Evolutionary conservation across 805 yeast genomes (phyloP).

Genomic region (Torulaspora delbrueckii): DNA sequence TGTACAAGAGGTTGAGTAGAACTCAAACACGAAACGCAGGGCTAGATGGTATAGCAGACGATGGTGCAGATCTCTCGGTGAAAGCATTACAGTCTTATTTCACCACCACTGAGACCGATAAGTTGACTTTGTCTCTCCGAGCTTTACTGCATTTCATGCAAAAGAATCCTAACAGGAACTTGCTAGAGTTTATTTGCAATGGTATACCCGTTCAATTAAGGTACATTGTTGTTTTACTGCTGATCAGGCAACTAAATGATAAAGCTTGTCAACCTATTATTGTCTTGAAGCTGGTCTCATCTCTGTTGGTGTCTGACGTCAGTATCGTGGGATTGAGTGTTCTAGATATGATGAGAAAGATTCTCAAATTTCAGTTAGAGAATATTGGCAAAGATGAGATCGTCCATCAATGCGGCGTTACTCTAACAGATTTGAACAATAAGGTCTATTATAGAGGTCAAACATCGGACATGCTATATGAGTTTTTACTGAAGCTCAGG

Average conservation of each 20-base stretch:
- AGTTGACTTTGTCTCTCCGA: slow-evolving; percentile 52
- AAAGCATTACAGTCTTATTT: slow-evolving; percentile 54
- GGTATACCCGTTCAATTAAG: slow-evolving; percentile 81
- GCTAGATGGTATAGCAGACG: slow-evolving; percentile 23
- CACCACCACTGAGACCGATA: slow-evolving; percentile 56
- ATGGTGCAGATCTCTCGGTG: slow-evolving; percentile 33
- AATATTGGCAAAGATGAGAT: slow-evolving; percentile 28
- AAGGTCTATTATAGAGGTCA: slow-evolving; percentile 87
- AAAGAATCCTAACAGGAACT: slow-evolving; percentile 32
- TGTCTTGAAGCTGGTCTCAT: slow-evolving; percentile 45
- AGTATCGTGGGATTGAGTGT: slow-evolving; percentile 86
- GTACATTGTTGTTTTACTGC: slow-evolving; percentile 54
- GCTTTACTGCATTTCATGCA: slow-evolving; percentile 47
- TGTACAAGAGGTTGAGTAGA: slow-evolving; percentile 29
- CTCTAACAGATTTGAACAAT: slow-evolving; percentile 65
- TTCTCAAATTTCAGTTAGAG: slow-evolving; percentile 46
- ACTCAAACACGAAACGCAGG: slow-evolving; percentile 30
- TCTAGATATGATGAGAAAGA: slow-evolving; percentile 63
- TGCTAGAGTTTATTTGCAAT: slow-evolving; percentile 61
- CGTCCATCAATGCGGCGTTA: slow-evolving; percentile 45
- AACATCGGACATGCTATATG: slow-evolving; percentile 72
- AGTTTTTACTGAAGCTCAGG: slow-evolving; percentile 45
- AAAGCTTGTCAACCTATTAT: slow-evolving; percentile 20
- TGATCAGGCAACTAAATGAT: slow-evolving; percentile 36
- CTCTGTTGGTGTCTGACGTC: slow-evolving; percentile 67